These are phyloP conservation scores for Mycosphaerella arachidis DNA, from an alignment of 2,329 filamentous ascomycete genomes.

Conservation along the genomic window DNA sequence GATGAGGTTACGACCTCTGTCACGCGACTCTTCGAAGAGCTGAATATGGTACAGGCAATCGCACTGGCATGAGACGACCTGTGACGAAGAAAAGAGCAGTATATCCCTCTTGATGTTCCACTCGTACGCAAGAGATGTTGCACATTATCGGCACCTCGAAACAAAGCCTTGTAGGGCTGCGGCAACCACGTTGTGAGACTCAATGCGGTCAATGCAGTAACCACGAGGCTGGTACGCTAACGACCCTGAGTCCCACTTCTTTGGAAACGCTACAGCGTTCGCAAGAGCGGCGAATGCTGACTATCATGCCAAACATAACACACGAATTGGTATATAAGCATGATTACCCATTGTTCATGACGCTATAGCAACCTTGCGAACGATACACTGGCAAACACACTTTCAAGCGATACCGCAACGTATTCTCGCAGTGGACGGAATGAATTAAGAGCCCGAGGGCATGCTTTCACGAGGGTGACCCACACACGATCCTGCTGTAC, in stretches of 20 bases:
- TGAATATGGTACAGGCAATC: too few species aligned
- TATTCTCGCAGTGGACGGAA: neutral
- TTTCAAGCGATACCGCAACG: neutral
- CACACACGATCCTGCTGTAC: neutral
- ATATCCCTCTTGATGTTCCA: neutral
- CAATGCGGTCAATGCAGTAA: neutral
- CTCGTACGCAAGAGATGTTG: neutral
- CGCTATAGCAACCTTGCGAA: too few species aligned
- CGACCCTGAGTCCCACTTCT: too few species aligned
- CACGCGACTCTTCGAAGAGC: neutral
- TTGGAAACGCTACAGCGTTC: too few species aligned
- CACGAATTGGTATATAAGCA: neutral
- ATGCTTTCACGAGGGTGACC: neutral
- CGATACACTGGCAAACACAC: too few species aligned
- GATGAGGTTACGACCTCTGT: neutral
- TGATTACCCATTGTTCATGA: too few species aligned
- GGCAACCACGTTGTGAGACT: neutral
- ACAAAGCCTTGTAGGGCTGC: neutral
- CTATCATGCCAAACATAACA: too few species aligned
- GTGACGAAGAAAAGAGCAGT: neutral
- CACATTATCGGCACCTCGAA: neutral
- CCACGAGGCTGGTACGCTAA: neutral
- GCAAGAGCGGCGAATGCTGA: too few species aligned
- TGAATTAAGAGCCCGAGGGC: neutral
- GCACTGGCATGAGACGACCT: too few species aligned